Conservation (phyloP, 1,139 yeast species). For the Hyphopichia burtonii region DNA sequence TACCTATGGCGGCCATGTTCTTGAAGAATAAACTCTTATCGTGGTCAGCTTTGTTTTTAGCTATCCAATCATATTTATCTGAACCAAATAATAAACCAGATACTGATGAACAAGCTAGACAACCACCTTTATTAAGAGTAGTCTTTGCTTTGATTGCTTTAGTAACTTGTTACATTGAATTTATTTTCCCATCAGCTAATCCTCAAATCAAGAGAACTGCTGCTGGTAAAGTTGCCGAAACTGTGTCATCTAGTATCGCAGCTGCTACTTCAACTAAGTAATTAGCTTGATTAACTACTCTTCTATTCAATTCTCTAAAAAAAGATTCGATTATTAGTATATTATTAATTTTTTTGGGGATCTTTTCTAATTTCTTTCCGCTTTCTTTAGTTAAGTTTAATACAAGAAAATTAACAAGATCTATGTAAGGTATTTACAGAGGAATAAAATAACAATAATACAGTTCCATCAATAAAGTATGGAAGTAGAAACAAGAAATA, state of each 20-base stretch:
- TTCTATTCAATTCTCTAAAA: background rate
- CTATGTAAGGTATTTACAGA: background rate
- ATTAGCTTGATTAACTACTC: background rate
- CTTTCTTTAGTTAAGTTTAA: background rate
- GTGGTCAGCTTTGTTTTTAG: slow-evolving; percentile 56
- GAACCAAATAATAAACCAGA: slow-evolving; percentile 44
- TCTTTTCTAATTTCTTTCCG: background rate
- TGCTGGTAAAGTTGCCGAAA: slow-evolving; percentile 15
- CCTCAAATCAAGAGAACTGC: slow-evolving; percentile 25
- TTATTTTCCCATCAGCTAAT: slow-evolving; percentile 37
- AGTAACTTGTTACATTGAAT: slow-evolving; percentile 54
- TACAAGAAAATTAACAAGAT: slow-evolving; percentile 1
- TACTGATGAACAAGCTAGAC: slow-evolving; percentile 22
- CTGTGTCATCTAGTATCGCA: slow-evolving; percentile 15
- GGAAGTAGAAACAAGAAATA: background rate
- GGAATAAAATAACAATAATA: slow-evolving; percentile 1
- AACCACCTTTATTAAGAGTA: slow-evolving; percentile 45
- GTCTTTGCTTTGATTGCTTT: slow-evolving; percentile 48
- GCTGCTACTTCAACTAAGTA: slow-evolving; percentile 7
- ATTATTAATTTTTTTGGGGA: background rate
- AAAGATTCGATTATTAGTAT: background rate
- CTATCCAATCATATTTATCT: slow-evolving; percentile 49
- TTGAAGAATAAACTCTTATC: slow-evolving; percentile 52
- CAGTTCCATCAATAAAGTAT: background rate
- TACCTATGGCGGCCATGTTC: slow-evolving; percentile 71